Conservation (phyloP, 2,329 filamentous ascomycete species). For the Phaeomoniella chlamydospora region DNA sequence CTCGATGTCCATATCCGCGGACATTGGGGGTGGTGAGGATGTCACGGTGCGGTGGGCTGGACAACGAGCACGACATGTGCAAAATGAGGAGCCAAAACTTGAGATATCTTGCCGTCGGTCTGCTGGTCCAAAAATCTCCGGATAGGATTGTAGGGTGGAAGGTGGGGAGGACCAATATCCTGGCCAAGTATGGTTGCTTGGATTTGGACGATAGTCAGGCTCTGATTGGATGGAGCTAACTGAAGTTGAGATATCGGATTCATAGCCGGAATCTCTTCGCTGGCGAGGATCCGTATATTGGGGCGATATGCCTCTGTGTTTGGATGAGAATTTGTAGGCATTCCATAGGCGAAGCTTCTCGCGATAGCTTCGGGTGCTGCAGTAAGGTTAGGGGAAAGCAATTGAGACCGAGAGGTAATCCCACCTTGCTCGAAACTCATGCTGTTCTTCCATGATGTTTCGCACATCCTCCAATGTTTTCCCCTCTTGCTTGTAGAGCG, state of each 20-base stretch:
- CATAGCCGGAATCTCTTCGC: background rate
- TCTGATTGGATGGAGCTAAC: background rate
- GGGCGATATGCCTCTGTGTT: background rate
- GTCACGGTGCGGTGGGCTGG: background rate
- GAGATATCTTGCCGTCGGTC: background rate
- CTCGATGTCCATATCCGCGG: background rate
- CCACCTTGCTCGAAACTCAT: background rate
- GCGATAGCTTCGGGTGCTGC: background rate
- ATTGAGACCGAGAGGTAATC: background rate
- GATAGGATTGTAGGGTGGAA: background rate
- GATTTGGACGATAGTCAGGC: background rate
- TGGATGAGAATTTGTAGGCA: background rate
- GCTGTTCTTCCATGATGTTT: background rate
- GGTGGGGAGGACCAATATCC: background rate
- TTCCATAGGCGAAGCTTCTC: background rate
- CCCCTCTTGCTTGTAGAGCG: background rate
- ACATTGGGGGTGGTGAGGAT: background rate
- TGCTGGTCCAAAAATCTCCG: background rate
- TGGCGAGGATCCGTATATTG: background rate
- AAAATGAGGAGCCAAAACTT: background rate
- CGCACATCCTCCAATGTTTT: background rate
- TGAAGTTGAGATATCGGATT: background rate
- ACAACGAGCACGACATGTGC: background rate
- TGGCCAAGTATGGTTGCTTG: background rate
- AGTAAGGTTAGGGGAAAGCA: background rate